Conservation (phyloP, 2,329 filamentous ascomycete genomes). For the Aspergillus pseudotamarii region DNA sequence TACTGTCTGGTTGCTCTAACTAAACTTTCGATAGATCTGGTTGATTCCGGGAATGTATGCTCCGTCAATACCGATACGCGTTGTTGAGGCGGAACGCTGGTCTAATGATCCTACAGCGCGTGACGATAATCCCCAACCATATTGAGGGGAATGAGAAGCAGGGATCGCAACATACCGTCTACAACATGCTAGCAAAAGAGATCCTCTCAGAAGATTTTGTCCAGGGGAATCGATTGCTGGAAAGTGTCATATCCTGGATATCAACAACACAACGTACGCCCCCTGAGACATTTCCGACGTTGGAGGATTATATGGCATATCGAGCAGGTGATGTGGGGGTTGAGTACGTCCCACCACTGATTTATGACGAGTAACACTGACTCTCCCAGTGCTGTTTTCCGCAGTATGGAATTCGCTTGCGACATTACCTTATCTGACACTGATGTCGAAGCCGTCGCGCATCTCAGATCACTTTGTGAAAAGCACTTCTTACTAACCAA, state of each 20-base stretch:
- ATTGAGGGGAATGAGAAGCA: background rate
- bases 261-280: background rate
- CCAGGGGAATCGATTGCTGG: constrained; percentile 11
- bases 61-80: background rate
- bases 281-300: background rate
- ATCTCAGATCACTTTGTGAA: constrained; percentile 11
- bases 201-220: constrained; percentile 8
- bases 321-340: constrained; percentile 14
- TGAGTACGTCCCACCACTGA: background rate
- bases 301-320: constrained; percentile 14
- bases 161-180: background rate
- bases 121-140: background rate
- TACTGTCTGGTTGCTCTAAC: background rate
- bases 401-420: constrained; percentile 14
- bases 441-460: background rate
- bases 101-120: background rate
- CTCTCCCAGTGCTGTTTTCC: constrained; percentile 8
- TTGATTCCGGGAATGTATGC: constrained; percentile 11
- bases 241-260: constrained; percentile 13
- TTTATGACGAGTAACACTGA: background rate
- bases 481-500: constrained; percentile 19
- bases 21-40: constrained; percentile 7
- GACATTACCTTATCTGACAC: background rate
- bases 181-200: constrained; percentile 6
- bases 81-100: background rate